These are phyloP conservation scores for Zymoseptoria crescenta DNA, from an alignment of 2,329 filamentous ascomycete genomes.

Conservation along the genomic window DNA sequence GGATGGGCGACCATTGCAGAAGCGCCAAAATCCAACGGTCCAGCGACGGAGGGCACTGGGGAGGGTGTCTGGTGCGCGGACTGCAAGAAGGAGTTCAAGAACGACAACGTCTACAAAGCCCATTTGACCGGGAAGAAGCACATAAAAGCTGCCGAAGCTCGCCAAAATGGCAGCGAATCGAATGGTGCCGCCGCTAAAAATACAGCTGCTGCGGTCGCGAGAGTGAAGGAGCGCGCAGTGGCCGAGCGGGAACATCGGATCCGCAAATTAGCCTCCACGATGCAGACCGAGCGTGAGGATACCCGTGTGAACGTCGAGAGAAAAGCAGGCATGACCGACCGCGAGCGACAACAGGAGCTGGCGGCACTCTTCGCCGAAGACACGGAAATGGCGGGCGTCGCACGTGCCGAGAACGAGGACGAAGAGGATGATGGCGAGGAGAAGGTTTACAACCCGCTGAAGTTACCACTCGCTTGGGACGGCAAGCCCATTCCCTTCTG, in stretches of 20 bases:
- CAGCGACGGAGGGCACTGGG: slow-evolving; percentile 47
- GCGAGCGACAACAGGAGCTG: slow-evolving; percentile 87
- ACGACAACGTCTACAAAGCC: slow-evolving; percentile 85
- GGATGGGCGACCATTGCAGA: slow-evolving; percentile 59
- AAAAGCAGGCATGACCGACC: slow-evolving; percentile 94
- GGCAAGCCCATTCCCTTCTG: slow-evolving; percentile 98
- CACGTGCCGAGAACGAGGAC: slow-evolving; percentile 46
- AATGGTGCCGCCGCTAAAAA: slow-evolving; percentile 15
- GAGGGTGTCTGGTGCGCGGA: slow-evolving; percentile 82
- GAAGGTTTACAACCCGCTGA: slow-evolving; percentile 92
- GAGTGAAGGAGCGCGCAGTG: slow-evolving; percentile 79
- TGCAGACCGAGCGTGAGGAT: slow-evolving; percentile 81
- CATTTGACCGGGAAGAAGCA: slow-evolving; percentile 92
- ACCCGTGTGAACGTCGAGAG: slow-evolving; percentile 93
- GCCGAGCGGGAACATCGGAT: slow-evolving; percentile 83
- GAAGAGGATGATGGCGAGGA: slow-evolving; percentile 64
- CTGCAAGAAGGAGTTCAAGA: slow-evolving; percentile 92
- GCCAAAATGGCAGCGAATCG: slow-evolving; percentile 34
- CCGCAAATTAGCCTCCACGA: slow-evolving; percentile 68
- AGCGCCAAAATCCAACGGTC: slow-evolving; percentile 21
- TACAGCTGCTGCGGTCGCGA: slow-evolving; percentile 23
- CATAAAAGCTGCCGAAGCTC: slow-evolving; percentile 67
- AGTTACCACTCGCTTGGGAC: slow-evolving; percentile 93
- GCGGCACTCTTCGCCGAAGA: slow-evolving; percentile 71
- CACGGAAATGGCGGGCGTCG: slow-evolving; percentile 44